phyloP scores from a whole-genome alignment of 2,329 filamentous ascomycete species.

The Fusarium pseudoanthophilum region DNA sequence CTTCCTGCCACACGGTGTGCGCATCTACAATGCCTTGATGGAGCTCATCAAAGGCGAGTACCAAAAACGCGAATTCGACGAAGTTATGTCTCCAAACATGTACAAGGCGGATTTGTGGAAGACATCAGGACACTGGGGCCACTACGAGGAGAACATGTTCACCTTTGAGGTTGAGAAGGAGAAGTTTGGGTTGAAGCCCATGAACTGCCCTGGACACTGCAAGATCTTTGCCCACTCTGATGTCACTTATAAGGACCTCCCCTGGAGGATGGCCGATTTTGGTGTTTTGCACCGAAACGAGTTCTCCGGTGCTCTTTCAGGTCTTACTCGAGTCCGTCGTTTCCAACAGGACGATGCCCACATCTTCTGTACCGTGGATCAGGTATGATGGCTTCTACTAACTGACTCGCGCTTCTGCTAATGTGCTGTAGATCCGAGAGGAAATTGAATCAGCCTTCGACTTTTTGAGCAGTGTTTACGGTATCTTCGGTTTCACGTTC shows the following conservation, averaged over 20 bases:
- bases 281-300: conserved; percentile 96
- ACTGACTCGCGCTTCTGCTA: background rate
- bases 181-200: conserved; percentile 81
- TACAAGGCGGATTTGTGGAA: conserved; percentile 95
- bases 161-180: conserved; percentile 81
- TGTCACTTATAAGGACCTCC: conserved; percentile 85
- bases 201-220: conserved; percentile 98
- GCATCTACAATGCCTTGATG: conserved; percentile 91
- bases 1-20: conserved; percentile 90
- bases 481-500: conserved; percentile 75
- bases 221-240: conserved; percentile 86
- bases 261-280: conserved; percentile 94
- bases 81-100: conserved; percentile 95
- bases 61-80: conserved; percentile 91
- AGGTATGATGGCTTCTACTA: conserved; percentile 41
- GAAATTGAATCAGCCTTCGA: conserved; percentile 84
- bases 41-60: conserved; percentile 87
- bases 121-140: conserved; percentile 90
- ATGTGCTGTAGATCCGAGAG: conserved; percentile 48
- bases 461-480: conserved; percentile 79
- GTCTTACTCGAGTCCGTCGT: conserved; percentile 89
- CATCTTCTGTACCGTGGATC: conserved; percentile 78
- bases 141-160: conserved; percentile 90
- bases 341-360: conserved; percentile 98
- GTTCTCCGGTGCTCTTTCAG: conserved; percentile 88